Conservation (phyloP, 2,329 filamentous ascomycete species). For the Arthroderma uncinatum region DNA sequence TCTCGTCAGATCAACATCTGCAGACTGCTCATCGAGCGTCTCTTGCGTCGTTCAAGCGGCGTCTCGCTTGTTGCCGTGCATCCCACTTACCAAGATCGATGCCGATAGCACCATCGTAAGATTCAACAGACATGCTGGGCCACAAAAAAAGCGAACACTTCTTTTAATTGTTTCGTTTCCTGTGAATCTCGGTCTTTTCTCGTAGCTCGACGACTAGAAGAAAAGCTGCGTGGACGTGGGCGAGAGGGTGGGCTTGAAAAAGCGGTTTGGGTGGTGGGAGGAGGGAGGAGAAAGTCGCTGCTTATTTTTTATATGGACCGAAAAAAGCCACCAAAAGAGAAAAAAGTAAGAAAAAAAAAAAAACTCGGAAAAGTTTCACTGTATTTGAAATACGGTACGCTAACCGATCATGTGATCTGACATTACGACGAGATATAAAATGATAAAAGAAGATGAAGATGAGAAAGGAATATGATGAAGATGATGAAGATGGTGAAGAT, state of each 20-base stretch:
- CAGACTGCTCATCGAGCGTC: too few species aligned
- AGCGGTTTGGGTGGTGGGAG: not conserved
- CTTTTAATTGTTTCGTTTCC: not conserved
- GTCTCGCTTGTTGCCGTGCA: not conserved
- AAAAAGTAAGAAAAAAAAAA: not conserved
- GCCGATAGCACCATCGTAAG: constrained; percentile 99
- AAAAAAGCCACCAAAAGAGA: not conserved
- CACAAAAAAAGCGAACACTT: constrained; percentile 1
- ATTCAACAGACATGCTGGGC: constrained; percentile 82
- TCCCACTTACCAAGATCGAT: constrained; percentile 84
- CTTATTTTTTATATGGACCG: not conserved
- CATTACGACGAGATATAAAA: not conserved
- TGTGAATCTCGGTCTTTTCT: not conserved
- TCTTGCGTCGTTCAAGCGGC: too few species aligned
- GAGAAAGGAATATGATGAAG: not conserved
- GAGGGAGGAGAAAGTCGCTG: not conserved
- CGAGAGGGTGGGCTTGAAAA: not conserved
- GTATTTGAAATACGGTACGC: not conserved
- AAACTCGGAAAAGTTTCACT: not conserved
- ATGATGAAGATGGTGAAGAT: not conserved
- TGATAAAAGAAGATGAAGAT: not conserved
- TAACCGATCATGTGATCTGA: too few species aligned
- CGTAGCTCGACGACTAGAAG: not conserved
- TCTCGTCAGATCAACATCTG: constrained; percentile 17
- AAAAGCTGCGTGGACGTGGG: not conserved